A percentile compares a stretch with the other conserved stretches of the same genome.
Evolutionary conservation across 495 filamentous ascomycete species (phyloP).

Genomic region (Hyaloscypha hepaticicola): DNA sequence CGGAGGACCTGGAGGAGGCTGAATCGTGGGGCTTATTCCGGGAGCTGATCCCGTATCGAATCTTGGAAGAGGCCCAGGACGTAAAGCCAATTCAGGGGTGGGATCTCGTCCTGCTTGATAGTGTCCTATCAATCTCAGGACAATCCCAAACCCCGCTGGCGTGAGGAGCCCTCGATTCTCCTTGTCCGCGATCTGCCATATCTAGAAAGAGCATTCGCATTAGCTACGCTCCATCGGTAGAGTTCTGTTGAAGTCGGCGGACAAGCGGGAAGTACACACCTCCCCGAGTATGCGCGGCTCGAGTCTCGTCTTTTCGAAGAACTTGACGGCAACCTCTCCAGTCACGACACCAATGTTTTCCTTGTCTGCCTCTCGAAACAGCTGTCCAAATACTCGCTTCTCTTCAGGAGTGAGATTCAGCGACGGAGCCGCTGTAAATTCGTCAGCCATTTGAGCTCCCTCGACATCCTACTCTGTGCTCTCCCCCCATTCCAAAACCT

Average conservation of each 20-base stretch:
- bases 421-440: conserved; percentile 55
- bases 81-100: conserved; percentile 65
- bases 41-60: conserved; percentile 65
- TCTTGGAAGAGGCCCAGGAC: conserved; percentile 83
- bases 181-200: conserved; percentile 98
- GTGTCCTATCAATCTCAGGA: conserved; percentile 90
- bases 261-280: conserved; percentile 49
- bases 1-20: conserved; percentile 51
- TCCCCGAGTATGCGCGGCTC: conserved; percentile 83
- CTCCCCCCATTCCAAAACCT: neutral
- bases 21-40: conserved; percentile 34
- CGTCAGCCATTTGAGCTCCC: neutral
- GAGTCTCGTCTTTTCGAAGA: conserved; percentile 94
- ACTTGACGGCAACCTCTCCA: conserved; percentile 92
- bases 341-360: conserved; percentile 92
- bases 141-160: conserved; percentile 85
- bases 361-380: conserved; percentile 86
- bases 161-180: conserved; percentile 94
- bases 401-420: conserved; percentile 89
- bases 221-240: neutral
- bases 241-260: neutral
- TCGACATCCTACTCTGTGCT: neutral
- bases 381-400: conserved; percentile 86
- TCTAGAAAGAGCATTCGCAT: conserved; percentile 49
- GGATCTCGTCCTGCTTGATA: conserved; percentile 84